Base-by-base conservation (phyloP, 768 basidiomycete genomes). In the Auricularia auricula-judae region DNA sequence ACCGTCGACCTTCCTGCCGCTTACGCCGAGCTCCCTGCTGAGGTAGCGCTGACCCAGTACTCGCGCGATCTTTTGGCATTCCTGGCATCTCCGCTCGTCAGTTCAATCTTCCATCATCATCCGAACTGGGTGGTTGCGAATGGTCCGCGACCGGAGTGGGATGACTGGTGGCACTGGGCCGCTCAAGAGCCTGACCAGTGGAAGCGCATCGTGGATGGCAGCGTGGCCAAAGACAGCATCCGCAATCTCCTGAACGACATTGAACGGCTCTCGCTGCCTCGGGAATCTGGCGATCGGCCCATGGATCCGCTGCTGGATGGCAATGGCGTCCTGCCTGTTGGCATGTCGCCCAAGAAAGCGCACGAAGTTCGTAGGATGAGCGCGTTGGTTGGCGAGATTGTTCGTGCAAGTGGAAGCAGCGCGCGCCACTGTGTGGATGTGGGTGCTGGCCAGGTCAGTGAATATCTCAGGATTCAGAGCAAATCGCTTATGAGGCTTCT, bases 261-360 rank as follows among this genome's bases (percentile, higher is more conserved):
- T 29, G 63, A 68, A n/a, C 71, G 74, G 36, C 44, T 68, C 33
- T n/a, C 53, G 36, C 59, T 66, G 60, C 42, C 54, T 61, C 63
- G 56, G 65, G 53, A 14, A 64, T 61, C 53, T 44, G 64, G 58
- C 64, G 60, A 66, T 56, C 62, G 69, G 67, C 51, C 65, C 69
- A 10, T 53, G 58, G 56, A 4, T 62, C 42, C 47, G 14, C 62
- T 44, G 39, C n/a, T 36, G 14, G 43, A 21, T 16, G 39, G n/a
- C 44, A 65, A 16, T 56, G 39, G 18, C 29, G 33, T 8, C 60
- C 61, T n/a, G 64, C 60, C 36, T 58, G 72, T 56, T 23, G 86
- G 88, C 16, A 86, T 88, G 82, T 88, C 87, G 3, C 87, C 87
- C 4, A 91, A 91, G 72, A 91, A 91, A 71, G 75, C 76, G 2